Evolutionary conservation across 257 asterid genomes (phyloP).

Genomic region (Lycium barbarum): DNA sequence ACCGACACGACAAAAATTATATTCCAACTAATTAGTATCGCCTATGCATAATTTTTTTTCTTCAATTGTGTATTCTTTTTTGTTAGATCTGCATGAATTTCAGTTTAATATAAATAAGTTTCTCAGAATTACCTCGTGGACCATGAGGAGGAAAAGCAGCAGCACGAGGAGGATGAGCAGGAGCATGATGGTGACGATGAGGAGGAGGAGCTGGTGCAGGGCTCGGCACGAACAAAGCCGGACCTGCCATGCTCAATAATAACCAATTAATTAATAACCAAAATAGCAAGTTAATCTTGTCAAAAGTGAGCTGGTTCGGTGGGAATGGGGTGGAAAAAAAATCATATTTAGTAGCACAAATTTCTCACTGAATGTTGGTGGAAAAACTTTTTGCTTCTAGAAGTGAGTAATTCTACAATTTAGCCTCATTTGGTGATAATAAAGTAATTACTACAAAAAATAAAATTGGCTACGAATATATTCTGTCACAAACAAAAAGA

Average conservation of each 20-base stretch:
- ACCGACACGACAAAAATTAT: not conserved
- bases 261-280: no score
- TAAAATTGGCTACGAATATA: no score
- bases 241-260: slow-evolving; percentile 48
- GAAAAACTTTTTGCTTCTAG: no score
- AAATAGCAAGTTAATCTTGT: not conserved
- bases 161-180: slow-evolving; percentile 26
- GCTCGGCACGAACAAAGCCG: slow-evolving; percentile 56
- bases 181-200: not conserved
- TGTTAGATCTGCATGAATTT: not conserved
- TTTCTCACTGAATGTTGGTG: no score
- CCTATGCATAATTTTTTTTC: not conserved
- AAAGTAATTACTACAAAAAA: not conserved
- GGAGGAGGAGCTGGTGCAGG: slow-evolving; percentile 56
- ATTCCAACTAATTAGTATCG: not conserved
- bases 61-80: not conserved
- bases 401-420: not conserved
- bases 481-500: no score
- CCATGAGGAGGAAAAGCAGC: slow-evolving; percentile 34
- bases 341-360: no score
- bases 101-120: not conserved
- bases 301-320: no score
- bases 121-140: slow-evolving; percentile 47
- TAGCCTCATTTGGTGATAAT: not conserved
- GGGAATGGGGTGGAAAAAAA: no score